These are phyloP conservation scores for Rhizophagus prolifer DNA, from an alignment of 192 early-diverging fungal species.

Conservation along the genomic window DNA sequence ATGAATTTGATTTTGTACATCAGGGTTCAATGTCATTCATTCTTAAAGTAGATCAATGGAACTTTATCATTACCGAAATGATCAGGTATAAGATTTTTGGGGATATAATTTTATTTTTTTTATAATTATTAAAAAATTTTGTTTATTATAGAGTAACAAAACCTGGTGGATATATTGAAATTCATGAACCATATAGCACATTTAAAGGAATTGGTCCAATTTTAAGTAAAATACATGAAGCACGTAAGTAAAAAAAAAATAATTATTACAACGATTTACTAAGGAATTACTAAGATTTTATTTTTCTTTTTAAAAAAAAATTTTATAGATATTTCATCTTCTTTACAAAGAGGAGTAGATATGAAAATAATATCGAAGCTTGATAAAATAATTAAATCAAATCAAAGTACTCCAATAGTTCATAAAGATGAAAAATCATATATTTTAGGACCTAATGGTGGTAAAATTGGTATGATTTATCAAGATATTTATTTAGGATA, in stretches of 20 bases:
- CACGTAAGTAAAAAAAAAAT: neutral
- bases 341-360: neutral
- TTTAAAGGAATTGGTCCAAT: neutral
- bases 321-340: neutral
- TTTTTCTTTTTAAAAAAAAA: neutral
- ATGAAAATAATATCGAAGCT: neutral
- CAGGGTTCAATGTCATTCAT: neutral
- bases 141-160: neutral
- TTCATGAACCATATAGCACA: neutral
- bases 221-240: neutral
- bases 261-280: neutral
- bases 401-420: neutral
- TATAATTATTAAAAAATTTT: too few species aligned
- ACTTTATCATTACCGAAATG: neutral
- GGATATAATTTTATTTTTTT: too few species aligned
- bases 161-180: neutral
- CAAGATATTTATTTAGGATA: neutral
- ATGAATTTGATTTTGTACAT: neutral
- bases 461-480: neutral
- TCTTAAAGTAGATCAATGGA: neutral
- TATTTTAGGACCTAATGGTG: neutral
- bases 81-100: neutral
- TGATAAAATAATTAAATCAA: neutral
- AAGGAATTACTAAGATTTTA: neutral
- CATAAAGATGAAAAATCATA: neutral